phyloP scores from a whole-genome alignment of 176 grass and related monocot genomes.

The Rhynchospora tenuis region DNA sequence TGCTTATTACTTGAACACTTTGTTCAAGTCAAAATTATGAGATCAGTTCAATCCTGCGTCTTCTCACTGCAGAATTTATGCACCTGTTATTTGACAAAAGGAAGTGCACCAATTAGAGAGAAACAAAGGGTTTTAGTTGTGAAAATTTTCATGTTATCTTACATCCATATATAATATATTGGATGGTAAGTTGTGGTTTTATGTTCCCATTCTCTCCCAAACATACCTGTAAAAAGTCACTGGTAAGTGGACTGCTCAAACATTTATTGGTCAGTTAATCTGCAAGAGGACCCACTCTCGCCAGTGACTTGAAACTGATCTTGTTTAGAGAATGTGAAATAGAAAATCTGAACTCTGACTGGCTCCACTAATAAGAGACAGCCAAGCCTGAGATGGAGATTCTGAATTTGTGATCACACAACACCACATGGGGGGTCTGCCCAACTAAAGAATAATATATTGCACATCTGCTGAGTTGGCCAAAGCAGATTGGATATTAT shows the following conservation, averaged over 20 bases:
- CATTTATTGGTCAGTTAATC: neutral
- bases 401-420: conserved; percentile 2
- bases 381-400: conserved; percentile 12
- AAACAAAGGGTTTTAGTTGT: neutral
- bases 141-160: neutral
- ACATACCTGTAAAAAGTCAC: neutral
- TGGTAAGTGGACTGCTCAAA: neutral
- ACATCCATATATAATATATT: neutral
- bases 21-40: too few relatives aligned
- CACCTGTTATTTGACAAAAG: neutral
- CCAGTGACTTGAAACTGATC: too few relatives aligned
- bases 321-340: neutral
- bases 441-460: neutral
- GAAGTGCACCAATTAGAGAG: neutral
- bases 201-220: neutral
- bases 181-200: neutral
- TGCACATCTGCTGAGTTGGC: neutral
- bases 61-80: neutral
- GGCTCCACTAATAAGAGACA: neutral
- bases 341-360: neutral
- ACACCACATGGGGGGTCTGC: conserved; percentile 6
- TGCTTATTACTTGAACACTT: too few relatives aligned
- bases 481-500: neutral
- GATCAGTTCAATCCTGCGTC: too few relatives aligned
- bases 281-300: neutral